Base-by-base conservation (phyloP, 2,329 filamentous ascomycete genomes). In the Talaromyces amestolkiae region DNA sequence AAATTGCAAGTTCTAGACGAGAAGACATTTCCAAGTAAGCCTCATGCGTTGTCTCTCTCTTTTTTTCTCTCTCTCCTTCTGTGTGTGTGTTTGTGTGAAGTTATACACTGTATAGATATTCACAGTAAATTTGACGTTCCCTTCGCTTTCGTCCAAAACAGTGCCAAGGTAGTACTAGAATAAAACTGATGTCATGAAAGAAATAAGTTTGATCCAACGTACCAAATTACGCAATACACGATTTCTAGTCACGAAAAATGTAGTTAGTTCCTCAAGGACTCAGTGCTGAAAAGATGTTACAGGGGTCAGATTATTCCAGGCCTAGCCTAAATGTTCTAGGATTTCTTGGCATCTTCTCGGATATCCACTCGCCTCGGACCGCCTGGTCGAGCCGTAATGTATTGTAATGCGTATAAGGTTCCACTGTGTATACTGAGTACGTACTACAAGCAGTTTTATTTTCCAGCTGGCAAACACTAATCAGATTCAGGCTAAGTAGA, bases 51-150 rank as follows among this genome's bases (percentile, higher is more conserved):
- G 11, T 31, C 19, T 51, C 24, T 33, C 17, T 11, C 27, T 31
- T 15, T 10, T 3, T 31, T 4, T 54, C 27, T 54, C 49, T 54
- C 13, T 13, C 27, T 33, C 27, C 10, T 15, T 35, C 7, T 54
- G 1, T 54, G 15, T 35, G 8, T 19, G 22, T 22, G 22, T 22
- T 17, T 19, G 17, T 33, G 27, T 13, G 27, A 54, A 35, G 51
- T 27, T n/a, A n/a, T 54, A n/a, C 17, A 54, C 51, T 54, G 51
- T 54, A 35, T 54, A n/a, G 51, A 54, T 54, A 11, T 19, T 54
- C 51, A 54, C 17, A 51, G 47, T 19, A 35, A 54, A 17, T 54
- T 53, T 53, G 19, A 33, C 19, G 33, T 13, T 54, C 27, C 27
- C 51, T 35, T 33, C 9, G 27, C 27, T 54, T 54, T 54, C 27